Evolutionary conservation across 2,329 filamentous ascomycete genomes (phyloP).

Genomic region (Phyllosticta capitalensis): DNA sequence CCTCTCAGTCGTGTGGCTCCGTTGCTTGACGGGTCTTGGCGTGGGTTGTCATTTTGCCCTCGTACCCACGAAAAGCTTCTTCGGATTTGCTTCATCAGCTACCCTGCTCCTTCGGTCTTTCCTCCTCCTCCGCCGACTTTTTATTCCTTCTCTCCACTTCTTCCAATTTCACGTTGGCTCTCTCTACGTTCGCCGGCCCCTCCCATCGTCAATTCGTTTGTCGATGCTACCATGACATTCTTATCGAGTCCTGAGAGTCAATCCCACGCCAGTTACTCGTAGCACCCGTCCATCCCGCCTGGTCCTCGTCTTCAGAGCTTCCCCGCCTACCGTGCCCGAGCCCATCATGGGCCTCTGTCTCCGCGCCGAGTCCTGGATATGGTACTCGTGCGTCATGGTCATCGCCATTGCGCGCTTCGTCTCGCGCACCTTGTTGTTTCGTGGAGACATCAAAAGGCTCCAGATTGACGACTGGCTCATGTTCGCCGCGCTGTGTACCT

Average conservation of each 20-base stretch:
- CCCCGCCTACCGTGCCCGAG: not conserved
- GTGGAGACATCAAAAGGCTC: constrained; percentile 37
- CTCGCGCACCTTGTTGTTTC: constrained; percentile 36
- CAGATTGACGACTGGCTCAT: constrained; percentile 51
- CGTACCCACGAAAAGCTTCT: not conserved
- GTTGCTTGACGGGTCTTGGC: not conserved
- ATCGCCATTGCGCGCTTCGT: constrained; percentile 32
- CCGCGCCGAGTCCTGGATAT: constrained; percentile 38
- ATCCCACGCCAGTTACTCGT: constrained; percentile 11
- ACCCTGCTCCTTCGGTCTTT: not conserved
- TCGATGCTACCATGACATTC: constrained; percentile 11
- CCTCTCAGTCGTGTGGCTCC: not conserved
- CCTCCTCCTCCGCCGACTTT: not conserved
- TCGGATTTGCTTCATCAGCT: not conserved
- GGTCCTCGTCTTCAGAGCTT: not conserved
- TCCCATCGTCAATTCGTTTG: not conserved
- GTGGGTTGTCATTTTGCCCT: not conserved
- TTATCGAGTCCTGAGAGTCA: constrained; percentile 8
- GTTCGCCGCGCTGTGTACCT: constrained; percentile 39
- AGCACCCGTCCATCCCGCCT: not conserved
- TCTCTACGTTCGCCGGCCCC: not conserved
- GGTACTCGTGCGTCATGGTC: constrained; percentile 33
- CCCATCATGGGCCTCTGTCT: constrained; percentile 17
- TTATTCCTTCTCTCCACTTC: not conserved
- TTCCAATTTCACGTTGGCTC: not conserved